phyloP scores from a whole-genome alignment of 2,329 filamentous ascomycete genomes.

The Cadophora gregata region DNA sequence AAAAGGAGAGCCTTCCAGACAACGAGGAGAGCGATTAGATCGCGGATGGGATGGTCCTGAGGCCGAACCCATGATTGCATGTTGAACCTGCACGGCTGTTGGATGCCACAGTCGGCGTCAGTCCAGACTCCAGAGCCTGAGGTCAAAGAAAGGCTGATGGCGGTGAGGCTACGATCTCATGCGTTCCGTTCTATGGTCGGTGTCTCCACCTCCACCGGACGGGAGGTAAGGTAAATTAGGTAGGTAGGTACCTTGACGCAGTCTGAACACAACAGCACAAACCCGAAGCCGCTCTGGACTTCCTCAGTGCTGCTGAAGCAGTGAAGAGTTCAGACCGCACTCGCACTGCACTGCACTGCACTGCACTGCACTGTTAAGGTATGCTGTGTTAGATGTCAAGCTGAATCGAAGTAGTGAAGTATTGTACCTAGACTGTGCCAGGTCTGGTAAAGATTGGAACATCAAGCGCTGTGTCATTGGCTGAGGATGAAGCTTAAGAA shows the following conservation, averaged over 20 bases:
- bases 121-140: no score
- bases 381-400: neutral
- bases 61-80: slow-evolving; percentile 30
- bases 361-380: no score
- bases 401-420: neutral
- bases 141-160: neutral
- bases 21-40: slow-evolving; percentile 52
- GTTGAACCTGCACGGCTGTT: neutral
- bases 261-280: neutral
- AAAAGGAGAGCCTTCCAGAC: slow-evolving; percentile 73
- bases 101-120: neutral
- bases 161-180: slow-evolving; percentile 20
- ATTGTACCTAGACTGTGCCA: no score
- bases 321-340: neutral
- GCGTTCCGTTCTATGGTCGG: slow-evolving; percentile 16
- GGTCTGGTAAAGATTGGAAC: no score
- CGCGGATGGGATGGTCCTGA: slow-evolving; percentile 34
- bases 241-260: neutral
- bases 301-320: neutral
- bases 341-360: no score
- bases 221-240: no score
- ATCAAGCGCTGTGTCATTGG: no score
- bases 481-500: neutral
- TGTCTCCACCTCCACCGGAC: slow-evolving; percentile 4
- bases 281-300: neutral